Evolutionary conservation across 2,329 filamentous ascomycete species (phyloP).

Genomic region (Penicillium sp.): DNA sequence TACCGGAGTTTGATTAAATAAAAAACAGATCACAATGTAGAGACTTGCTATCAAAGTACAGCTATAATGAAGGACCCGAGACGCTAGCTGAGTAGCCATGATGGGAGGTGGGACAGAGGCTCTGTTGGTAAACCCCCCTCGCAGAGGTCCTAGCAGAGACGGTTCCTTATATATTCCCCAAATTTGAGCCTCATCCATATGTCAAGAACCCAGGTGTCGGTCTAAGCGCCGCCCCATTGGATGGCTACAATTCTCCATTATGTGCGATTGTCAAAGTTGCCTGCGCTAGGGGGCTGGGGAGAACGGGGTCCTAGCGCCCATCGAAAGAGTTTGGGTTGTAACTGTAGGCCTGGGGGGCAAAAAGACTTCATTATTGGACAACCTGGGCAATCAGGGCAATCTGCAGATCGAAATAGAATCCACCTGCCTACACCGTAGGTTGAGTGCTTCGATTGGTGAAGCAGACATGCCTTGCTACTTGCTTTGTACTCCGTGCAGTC

Average conservation of each 20-base stretch:
- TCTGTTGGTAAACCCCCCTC: neutral
- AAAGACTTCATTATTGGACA: neutral
- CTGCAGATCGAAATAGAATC: constrained; percentile 1
- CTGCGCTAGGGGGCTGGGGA: constrained; percentile 3
- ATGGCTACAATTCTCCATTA: neutral
- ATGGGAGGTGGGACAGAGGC: neutral
- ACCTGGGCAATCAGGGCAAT: neutral
- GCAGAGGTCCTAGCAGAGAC: neutral
- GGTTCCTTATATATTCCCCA: constrained; percentile 1
- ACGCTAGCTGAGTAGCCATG: constrained; percentile 2
- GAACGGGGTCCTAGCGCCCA: neutral
- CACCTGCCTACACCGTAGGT: neutral
- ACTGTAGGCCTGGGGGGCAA: neutral
- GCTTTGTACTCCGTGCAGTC: neutral
- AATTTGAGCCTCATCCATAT: constrained; percentile 1
- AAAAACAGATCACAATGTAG: neutral
- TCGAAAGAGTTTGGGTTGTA: neutral
- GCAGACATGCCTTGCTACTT: neutral
- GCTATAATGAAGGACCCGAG: constrained; percentile 2
- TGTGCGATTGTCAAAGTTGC: neutral
- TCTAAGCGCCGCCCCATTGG: neutral
- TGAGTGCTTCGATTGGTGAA: neutral
- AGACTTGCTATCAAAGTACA: constrained; percentile 4
- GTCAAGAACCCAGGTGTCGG: neutral
- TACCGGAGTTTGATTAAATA: neutral